These are phyloP conservation scores for Peniophora sp. DNA, from an alignment of 1,284 basidiomycete species.

Conservation along the genomic window DNA sequence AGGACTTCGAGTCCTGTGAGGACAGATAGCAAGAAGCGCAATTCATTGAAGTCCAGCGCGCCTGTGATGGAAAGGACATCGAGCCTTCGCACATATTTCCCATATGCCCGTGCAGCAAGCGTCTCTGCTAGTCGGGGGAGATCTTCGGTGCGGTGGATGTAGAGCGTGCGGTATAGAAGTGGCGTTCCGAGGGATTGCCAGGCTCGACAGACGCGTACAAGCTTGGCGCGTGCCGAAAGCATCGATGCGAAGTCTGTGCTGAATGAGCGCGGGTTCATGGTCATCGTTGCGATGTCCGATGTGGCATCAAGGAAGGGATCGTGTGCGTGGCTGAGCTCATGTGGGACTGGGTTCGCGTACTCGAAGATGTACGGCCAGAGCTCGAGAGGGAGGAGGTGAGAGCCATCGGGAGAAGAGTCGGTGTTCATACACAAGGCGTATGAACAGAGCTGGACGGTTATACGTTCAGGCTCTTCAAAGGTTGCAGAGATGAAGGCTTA, in stretches of 20 bases:
- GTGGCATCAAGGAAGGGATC: neutral
- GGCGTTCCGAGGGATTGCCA: neutral
- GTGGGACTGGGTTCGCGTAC: neutral
- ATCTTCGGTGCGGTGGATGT: neutral
- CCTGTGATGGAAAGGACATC: neutral
- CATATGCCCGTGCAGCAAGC: neutral
- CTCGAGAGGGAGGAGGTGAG: neutral
- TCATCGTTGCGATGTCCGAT: neutral
- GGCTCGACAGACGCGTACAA: neutral
- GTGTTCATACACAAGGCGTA: too few relatives aligned
- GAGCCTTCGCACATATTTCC: neutral
- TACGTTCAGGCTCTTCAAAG: too few relatives aligned
- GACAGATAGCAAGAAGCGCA: neutral
- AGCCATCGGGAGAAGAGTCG: too few relatives aligned
- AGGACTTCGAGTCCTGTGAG: neutral
- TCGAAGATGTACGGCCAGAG: constrained; percentile 1
- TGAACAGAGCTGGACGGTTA: too few relatives aligned
- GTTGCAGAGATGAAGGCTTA: too few relatives aligned
- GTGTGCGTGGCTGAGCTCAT: neutral
- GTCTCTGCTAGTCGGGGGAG: neutral
- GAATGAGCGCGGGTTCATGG: neutral
- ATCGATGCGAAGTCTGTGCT: neutral
- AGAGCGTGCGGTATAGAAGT: neutral
- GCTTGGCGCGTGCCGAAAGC: neutral
- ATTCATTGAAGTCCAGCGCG: neutral